Base-by-base conservation (phyloP, 306 rosid species). In the Malus sylvestris region DNA sequence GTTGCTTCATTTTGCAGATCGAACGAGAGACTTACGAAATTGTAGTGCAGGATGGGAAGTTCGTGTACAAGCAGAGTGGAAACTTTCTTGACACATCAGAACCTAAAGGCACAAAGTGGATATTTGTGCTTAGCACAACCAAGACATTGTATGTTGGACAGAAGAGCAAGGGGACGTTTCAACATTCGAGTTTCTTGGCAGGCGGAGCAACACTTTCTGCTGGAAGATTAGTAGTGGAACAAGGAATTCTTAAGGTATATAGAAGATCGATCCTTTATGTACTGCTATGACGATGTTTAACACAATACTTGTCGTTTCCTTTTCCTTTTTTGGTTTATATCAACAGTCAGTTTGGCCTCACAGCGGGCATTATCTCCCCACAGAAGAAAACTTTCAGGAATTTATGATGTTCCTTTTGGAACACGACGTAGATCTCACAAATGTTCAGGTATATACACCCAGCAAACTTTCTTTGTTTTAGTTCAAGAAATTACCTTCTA, bases 161-260 rank as follows among this genome's bases (percentile, higher is more conserved):
- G 82, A 91, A 91, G 86, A 87, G 38, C 83, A 93, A 88, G 77
- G 98, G 96, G 60, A 93, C 98, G 53, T 93, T 93, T 86, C 98
- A 93, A 80, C 98, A 93, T 82, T 93, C 98, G 45, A 93, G 98
- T 78, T 93, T 93, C 84, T 85, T 93, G 78, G 96, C 98, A 46
- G 98, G 98, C 2, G 98, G 96, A 57, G 98, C 98, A 44, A 91
- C 98, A 29, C 85, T 93, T 74, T 89, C 98, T 8, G 98, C 91
- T 1, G 98, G 98, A 78, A 85, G 96, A 85, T 85, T 93, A 77
- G 89, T 86, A 62, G 88, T 67, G 14, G 91, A 90, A 40, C 66
- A 83, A 44, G 98, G 97, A 32, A 72, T 85, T 87, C 89, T 93
- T 27, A 93, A 86, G 98, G 96, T 93, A 87, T 15, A 65, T 19